Conservation (phyloP, 2,329 filamentous ascomycete genomes). For the Alternaria burnsii region DNA sequence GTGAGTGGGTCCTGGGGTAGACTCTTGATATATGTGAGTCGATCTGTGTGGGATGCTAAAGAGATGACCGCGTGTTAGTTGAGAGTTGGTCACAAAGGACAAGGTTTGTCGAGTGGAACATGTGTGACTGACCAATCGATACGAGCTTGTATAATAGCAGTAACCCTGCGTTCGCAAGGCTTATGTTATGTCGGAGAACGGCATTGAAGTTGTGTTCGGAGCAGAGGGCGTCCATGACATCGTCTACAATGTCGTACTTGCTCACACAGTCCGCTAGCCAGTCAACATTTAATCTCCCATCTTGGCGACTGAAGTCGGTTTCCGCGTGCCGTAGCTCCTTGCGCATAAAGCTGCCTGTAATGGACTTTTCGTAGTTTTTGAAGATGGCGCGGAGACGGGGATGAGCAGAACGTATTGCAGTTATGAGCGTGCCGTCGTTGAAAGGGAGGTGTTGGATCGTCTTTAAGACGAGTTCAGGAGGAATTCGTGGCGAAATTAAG, state of each 20-base stretch:
- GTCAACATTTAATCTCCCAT: slow-evolving; percentile 18
- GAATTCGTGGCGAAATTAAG: slow-evolving; percentile 30
- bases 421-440: slow-evolving; percentile 29
- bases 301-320: slow-evolving; percentile 36
- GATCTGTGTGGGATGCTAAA: slow-evolving; percentile 22
- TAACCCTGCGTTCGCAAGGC: slow-evolving; percentile 38
- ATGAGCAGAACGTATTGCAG: slow-evolving; percentile 28
- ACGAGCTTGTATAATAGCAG: slow-evolving; percentile 36
- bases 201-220: slow-evolving; percentile 38
- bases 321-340: slow-evolving; percentile 40
- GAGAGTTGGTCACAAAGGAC: too few relatives aligned
- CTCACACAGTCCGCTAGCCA: slow-evolving; percentile 41
- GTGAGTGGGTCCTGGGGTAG: slow-evolving; percentile 35
- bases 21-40: slow-evolving; percentile 32
- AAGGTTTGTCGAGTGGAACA: too few relatives aligned
- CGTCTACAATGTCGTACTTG: slow-evolving; percentile 43
- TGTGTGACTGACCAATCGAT: slow-evolving; percentile 24
- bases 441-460: slow-evolving; percentile 39
- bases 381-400: slow-evolving; percentile 31
- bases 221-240: slow-evolving; percentile 41
- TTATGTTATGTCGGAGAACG: slow-evolving; percentile 36
- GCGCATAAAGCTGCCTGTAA: slow-evolving; percentile 31
- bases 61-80: slow-evolving; percentile 7
- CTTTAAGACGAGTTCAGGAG: slow-evolving; percentile 40
- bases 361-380: slow-evolving; percentile 36